phyloP scores from a whole-genome alignment of 202 grass and related monocot genomes.

The Panicum virgatum region DNA sequence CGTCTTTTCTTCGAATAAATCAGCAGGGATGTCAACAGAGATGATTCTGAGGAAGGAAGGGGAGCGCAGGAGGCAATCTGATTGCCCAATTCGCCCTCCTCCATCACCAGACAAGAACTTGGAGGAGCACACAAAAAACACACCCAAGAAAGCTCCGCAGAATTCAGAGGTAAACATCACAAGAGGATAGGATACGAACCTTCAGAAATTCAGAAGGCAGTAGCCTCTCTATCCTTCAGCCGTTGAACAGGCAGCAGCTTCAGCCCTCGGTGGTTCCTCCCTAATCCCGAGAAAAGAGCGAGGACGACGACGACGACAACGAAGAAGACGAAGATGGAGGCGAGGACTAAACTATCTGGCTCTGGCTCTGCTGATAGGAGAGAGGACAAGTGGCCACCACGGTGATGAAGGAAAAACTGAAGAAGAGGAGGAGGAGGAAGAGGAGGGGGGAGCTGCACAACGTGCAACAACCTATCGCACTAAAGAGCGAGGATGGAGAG shows the following conservation, averaged over 20 bases:
- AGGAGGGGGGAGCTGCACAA: background rate
- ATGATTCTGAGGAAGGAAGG: background rate
- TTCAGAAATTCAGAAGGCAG: background rate
- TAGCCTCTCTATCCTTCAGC: background rate
- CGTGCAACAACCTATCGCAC: background rate
- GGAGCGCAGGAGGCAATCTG: background rate
- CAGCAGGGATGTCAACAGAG: background rate
- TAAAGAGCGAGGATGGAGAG: background rate
- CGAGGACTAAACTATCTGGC: background rate
- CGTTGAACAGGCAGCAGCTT: background rate
- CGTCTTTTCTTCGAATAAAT: background rate
- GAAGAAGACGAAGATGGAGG: background rate
- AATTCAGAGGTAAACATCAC: background rate
- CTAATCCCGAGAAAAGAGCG: background rate
- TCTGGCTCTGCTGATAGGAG: background rate
- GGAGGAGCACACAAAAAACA: background rate
- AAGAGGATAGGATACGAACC: background rate
- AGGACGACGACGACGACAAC: too few species aligned
- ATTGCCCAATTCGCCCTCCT: background rate
- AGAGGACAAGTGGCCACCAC: slow-evolving; percentile 7
- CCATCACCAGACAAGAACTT: background rate
- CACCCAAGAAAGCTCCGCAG: background rate
- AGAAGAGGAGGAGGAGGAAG: background rate
- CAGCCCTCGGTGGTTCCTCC: background rate
- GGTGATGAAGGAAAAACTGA: background rate